Percentiles rank a stretch among this genome's conserved stretches.
Conservation (phyloP, 2,329 filamentous ascomycete genomes). For the Proliferodiscus dingleyae region DNA sequence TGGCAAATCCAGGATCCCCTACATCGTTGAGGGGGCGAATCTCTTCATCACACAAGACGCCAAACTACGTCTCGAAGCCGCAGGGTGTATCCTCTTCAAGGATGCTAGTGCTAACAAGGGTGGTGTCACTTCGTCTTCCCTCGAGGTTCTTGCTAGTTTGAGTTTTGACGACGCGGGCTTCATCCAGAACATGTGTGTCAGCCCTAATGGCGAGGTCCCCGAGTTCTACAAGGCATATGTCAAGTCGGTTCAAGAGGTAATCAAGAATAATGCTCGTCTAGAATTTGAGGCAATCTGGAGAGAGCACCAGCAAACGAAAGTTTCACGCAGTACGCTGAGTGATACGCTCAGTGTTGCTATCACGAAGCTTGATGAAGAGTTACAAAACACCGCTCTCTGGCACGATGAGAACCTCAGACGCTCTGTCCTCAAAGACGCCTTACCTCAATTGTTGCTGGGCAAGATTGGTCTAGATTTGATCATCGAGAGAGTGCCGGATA, state of each 20-base stretch:
- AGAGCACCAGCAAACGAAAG: constrained; percentile 78
- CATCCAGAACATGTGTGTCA: constrained; percentile 88
- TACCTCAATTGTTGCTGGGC: constrained; percentile 76
- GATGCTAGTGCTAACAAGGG: constrained; percentile 98
- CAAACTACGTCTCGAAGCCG: constrained; percentile 88
- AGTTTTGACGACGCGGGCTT: constrained; percentile 91
- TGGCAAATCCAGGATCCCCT: constrained; percentile 82
- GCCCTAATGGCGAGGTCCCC: constrained; percentile 68
- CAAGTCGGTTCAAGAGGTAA: constrained; percentile 82
- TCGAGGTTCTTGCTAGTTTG: constrained; percentile 90
- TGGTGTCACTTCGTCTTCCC: constrained; percentile 92
- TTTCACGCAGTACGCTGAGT: constrained; percentile 78
- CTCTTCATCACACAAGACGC: constrained; percentile 98
- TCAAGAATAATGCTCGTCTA: constrained; percentile 83
- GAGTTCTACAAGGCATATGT: constrained; percentile 94
- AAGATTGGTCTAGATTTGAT: constrained; percentile 91
- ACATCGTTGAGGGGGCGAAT: constrained; percentile 97
- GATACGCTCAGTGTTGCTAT: constrained; percentile 90
- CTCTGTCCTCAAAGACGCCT: constrained; percentile 75
- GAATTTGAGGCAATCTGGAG: constrained; percentile 99
- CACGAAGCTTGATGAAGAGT: constrained; percentile 92
- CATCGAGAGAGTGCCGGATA: constrained; percentile 79
- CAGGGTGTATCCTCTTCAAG: constrained; percentile 95
- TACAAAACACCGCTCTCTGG: constrained; percentile 92
- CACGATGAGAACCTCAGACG: constrained; percentile 71